Percentiles rank a stretch among this genome's conserved stretches.
Evolutionary conservation across 805 yeast genomes (phyloP).

Genomic region (Schizosaccharomyces cryophilus): DNA sequence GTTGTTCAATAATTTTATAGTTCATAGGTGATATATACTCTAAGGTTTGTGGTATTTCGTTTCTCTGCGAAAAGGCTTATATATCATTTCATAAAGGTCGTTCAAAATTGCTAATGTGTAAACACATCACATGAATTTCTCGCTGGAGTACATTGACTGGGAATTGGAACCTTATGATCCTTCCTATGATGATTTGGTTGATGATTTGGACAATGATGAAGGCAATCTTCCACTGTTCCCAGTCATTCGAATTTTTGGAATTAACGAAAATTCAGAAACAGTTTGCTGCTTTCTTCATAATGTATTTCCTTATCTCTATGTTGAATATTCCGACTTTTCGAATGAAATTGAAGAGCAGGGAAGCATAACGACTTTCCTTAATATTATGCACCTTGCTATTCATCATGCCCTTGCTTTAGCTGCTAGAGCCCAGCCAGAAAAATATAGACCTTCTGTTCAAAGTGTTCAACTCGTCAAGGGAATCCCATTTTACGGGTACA

Average conservation of each 20-base stretch:
- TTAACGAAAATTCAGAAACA: slow-evolving; percentile 33
- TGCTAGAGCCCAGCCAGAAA: neutral
- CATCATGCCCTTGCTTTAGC: slow-evolving; percentile 11
- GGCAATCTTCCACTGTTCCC: slow-evolving; percentile 20
- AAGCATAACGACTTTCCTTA: neutral
- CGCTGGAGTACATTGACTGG: neutral
- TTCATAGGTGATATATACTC: too few relatives aligned
- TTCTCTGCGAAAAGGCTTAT: too few relatives aligned
- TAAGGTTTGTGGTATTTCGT: too few relatives aligned
- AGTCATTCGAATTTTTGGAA: slow-evolving; percentile 53
- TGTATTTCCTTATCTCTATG: slow-evolving; percentile 54
- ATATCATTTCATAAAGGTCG: too few relatives aligned
- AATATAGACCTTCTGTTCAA: neutral
- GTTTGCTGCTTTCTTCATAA: slow-evolving; percentile 58
- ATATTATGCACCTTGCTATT: slow-evolving; percentile 10
- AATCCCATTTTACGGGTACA: slow-evolving; percentile 65
- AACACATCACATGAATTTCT: neutral
- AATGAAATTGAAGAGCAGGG: too few relatives aligned
- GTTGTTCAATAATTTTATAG: too few relatives aligned
- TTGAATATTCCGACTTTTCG: slow-evolving; percentile 21
- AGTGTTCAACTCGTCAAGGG: slow-evolving; percentile 33
- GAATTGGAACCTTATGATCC: neutral
- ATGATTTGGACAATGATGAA: neutral
- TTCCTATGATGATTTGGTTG: neutral
- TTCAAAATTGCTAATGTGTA: neutral